Conservation (phyloP, 2,329 filamentous ascomycete genomes). For the Neopestalotiopsis sp. region DNA sequence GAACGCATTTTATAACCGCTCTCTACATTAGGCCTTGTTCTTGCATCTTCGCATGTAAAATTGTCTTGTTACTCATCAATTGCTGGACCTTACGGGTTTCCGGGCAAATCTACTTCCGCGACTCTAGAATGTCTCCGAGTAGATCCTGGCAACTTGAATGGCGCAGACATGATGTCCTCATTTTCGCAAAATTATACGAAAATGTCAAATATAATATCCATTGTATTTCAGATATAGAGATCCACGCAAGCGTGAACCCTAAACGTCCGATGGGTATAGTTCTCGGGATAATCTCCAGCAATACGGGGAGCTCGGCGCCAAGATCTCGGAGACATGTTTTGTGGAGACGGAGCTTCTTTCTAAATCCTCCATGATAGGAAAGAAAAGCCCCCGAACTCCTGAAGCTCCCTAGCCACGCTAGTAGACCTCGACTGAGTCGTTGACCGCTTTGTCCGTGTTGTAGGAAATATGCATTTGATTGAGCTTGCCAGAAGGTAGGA, state of each 20-base stretch:
- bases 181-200: not conserved
- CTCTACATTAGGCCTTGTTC: too few relatives aligned
- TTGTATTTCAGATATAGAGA: not conserved
- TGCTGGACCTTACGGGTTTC: not conserved
- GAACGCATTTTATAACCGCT: too few relatives aligned
- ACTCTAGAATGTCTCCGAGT: not conserved
- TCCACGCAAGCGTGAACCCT: not conserved
- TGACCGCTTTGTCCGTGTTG: not conserved
- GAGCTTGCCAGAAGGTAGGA: not conserved
- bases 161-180: not conserved
- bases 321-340: not conserved
- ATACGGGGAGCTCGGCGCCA: not conserved
- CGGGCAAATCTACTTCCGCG: not conserved
- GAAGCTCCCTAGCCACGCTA: not conserved
- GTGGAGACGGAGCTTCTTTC: not conserved
- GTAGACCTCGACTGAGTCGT: not conserved
- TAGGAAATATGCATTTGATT: not conserved
- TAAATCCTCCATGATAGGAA: not conserved
- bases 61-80: conserved; percentile 53
- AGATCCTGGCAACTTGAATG: not conserved
- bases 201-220: not conserved
- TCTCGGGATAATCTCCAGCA: not conserved
- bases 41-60: conserved; percentile 30
- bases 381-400: not conserved
- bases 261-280: not conserved